Percentiles rank a stretch among this genome's conserved stretches.
Evolutionary conservation across 2,329 filamentous ascomycete genomes (phyloP).

Genomic region (Xylaria sp.): DNA sequence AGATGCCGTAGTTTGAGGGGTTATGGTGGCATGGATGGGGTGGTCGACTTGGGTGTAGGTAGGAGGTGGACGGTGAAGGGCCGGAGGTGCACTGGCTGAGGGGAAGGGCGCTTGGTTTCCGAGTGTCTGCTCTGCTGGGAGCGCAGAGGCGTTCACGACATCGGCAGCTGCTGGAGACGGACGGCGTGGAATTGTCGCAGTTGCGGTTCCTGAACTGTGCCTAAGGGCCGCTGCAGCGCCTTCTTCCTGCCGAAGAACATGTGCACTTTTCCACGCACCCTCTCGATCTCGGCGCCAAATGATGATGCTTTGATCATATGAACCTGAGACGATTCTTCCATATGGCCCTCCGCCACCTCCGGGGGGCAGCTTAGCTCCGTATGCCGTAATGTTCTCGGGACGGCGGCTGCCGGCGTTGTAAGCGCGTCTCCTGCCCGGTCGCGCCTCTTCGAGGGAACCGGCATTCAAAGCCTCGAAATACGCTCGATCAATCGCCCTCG

Average conservation of each 20-base stretch:
- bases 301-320: conserved; percentile 94
- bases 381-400: conserved; percentile 79
- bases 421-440: conserved; percentile 52
- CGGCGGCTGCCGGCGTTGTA: conserved; percentile 78
- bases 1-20: conserved; percentile 53
- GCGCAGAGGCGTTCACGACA: conserved; percentile 18
- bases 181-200: conserved; percentile 31
- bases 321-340: conserved; percentile 95
- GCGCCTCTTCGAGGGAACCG: conserved; percentile 59
- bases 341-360: conserved; percentile 90
- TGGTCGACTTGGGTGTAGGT: conserved; percentile 49
- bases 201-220: conserved; percentile 34
- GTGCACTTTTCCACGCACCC: conserved; percentile 84
- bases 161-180: conserved; percentile 36
- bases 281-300: conserved; percentile 91
- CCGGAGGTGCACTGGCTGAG: conserved; percentile 44
- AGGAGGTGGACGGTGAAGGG: conserved; percentile 42
- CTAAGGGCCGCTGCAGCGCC: conserved; percentile 64
- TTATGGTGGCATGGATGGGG: conserved; percentile 50
- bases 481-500: conserved; percentile 75
- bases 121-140: conserved; percentile 28
- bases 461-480: conserved; percentile 72
- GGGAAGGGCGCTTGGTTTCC: conserved; percentile 39
- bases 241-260: conserved; percentile 80
- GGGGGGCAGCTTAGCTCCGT: conserved; percentile 87